Evolutionary conservation across 805 yeast genomes (phyloP).

Genomic region (Candida orba): DNA sequence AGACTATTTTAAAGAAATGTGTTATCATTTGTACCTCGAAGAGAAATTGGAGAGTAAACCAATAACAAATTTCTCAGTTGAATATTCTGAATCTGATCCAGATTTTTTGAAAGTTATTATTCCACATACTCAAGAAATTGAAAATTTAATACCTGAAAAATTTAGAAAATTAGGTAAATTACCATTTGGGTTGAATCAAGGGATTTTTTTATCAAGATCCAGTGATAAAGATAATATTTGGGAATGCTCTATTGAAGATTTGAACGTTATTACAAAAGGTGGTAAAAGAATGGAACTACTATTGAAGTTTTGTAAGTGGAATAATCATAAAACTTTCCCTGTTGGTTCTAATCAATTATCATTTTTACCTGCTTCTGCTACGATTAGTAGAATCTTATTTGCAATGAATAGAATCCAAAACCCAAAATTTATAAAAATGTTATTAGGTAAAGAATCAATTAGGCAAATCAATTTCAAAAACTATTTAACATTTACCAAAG

Average conservation of each 20-base stretch:
- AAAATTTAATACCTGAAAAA: constrained; percentile 42
- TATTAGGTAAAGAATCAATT: constrained; percentile 48
- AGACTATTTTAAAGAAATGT: constrained; percentile 50
- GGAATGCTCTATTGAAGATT: constrained; percentile 50
- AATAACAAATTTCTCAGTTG: constrained; percentile 40
- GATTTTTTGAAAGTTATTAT: constrained; percentile 36
- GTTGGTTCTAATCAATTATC: constrained; percentile 31
- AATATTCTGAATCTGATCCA: constrained; percentile 43
- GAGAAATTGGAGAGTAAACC: constrained; percentile 44
- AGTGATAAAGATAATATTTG: constrained; percentile 47
- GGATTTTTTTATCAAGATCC: constrained; percentile 42
- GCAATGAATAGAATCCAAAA: constrained; percentile 59
- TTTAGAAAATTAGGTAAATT: constrained; percentile 45
- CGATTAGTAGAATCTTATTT: constrained; percentile 53
- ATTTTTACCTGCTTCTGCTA: constrained; percentile 56
- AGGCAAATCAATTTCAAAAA: constrained; percentile 52
- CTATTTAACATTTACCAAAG: constrained; percentile 40
- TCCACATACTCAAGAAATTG: constrained; percentile 41
- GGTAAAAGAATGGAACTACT: constrained; percentile 34
- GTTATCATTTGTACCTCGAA: constrained; percentile 56
- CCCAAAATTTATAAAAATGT: constrained; percentile 43
- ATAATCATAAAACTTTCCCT: constrained; percentile 41
- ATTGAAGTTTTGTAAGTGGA: constrained; percentile 54
- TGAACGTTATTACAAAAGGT: constrained; percentile 26
- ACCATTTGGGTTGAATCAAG: constrained; percentile 54